Evolutionary conservation across 768 basidiomycete species (phyloP).

Genomic region (Phlegmacium glaucopus): DNA sequence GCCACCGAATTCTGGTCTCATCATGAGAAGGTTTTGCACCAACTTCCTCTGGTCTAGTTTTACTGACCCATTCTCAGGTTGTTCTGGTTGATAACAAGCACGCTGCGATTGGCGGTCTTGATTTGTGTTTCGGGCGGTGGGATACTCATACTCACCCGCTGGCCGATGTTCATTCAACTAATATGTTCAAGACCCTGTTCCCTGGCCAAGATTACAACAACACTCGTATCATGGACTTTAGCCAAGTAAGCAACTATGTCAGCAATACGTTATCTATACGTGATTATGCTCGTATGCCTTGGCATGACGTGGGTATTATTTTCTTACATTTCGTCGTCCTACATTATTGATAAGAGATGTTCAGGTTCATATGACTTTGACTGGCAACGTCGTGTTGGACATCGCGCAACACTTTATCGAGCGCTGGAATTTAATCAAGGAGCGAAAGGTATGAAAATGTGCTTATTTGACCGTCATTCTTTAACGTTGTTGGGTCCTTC

Average conservation of each 20-base stretch:
- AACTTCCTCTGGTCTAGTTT: no score
- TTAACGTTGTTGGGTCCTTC: no score
- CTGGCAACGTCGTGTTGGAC: slow-evolving; percentile 83
- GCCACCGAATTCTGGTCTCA: slow-evolving; percentile 87
- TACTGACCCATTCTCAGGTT: slow-evolving; percentile 31
- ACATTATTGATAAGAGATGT: neutral
- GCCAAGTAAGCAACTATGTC: slow-evolving; percentile 74
- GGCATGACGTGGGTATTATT: slow-evolving; percentile 88
- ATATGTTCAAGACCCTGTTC: slow-evolving; percentile 83
- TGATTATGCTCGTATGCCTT: slow-evolving; percentile 82
- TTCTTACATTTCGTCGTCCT: neutral
- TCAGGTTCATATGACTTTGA: slow-evolving; percentile 80
- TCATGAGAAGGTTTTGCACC: slow-evolving; percentile 85
- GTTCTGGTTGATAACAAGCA: slow-evolving; percentile 85
- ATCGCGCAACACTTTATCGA: slow-evolving; percentile 92
- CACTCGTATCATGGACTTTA: slow-evolving; percentile 81
- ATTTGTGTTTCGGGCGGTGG: slow-evolving; percentile 97
- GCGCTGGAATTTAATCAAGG: slow-evolving; percentile 89
- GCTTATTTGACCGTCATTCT: neutral
- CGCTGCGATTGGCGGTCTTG: slow-evolving; percentile 90
- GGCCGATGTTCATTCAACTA: slow-evolving; percentile 88
- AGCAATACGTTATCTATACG: slow-evolving; percentile 65
- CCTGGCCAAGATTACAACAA: slow-evolving; percentile 96
- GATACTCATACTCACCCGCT: slow-evolving; percentile 89
- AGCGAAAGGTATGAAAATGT: slow-evolving; percentile 41